Base-by-base conservation (phyloP, 2,329 filamentous ascomycete genomes). In the Ophiostoma sp. region DNA sequence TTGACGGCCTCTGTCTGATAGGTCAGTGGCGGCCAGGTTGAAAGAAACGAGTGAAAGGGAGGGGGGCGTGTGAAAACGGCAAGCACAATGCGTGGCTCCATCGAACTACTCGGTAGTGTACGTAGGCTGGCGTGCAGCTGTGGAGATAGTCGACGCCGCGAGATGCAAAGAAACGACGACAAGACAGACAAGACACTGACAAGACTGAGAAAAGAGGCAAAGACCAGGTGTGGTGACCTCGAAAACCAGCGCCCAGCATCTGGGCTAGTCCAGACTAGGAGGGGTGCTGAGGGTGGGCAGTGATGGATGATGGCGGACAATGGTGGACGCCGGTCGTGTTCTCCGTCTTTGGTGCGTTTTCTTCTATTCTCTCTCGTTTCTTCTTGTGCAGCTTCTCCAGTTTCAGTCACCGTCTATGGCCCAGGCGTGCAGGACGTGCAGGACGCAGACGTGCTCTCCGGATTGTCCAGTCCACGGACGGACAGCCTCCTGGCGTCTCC, bases 141-240 rank as follows among this genome's bases (percentile, higher is more conserved):
- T 68, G 42, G 25, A 31, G 25, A 68, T 48, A 68, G 64, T 50
- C 25, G 17, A 48, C 36, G 22, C 7, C 22, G 15, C 15, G 15
- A 31, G 63, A 28, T 3, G 15, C 25, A 45, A 22, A 66, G 39
- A 66, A 66, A 66, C 36, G 12, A 66, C 22, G 22, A 61, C 57
- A 61, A 61, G 33, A 36, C 15, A 63, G n/a, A 42, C 59, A 4
- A 39, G 59, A 11, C 8, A 22, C n/a, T 2, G 57, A n/a, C 17
- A n/a, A 9, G 31, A 61, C 57, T n/a, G 57, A 36, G 17, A 5
- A 61, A 22, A 63, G 11, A 63, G 25, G 55, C n/a, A 61, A 17
- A 19, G 42, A 17, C 36, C 39, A 31, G 66, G 68, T 70, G 69
- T 70, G 50, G 68, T 70, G 69, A 70, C 69, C 52, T 25, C 25